Evolutionary conservation across 2,329 filamentous ascomycete species (phyloP), one percentile per base, ranked within the genome.

Genomic region (Didymella glomerata): DNA sequence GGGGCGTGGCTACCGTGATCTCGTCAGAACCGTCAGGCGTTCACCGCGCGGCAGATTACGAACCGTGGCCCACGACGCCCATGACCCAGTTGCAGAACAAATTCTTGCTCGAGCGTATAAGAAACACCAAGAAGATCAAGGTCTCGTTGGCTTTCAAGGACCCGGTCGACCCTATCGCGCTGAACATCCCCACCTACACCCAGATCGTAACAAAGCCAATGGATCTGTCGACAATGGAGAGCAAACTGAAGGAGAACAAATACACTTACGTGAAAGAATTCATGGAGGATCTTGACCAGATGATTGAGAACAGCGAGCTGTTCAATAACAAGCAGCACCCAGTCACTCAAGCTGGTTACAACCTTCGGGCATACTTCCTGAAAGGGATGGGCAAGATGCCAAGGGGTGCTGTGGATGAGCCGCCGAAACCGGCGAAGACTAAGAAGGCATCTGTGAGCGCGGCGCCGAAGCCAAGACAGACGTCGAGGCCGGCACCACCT

Each of bases 281-380:
- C 72, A 87, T 88, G 67, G 81, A 83, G 45, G 93, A 97, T 69
- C 84, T 97, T 50, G 81, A 88, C 30, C 83, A 93, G 53, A 90
- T 99, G 75, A 86, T 94, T 62, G 81, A 88, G 59, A 99, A 99
- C 75, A 88, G 90, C 0, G 75, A 89, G 36, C 80, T 82, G 0
- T 99, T 97, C 84, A 99, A 99, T 74, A 93, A 94, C 14, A 80
- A 85, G 0, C 80, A 85, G 5, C 93, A 98, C 70, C 80, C 86
- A 0, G 87, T 98, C 47, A 90, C 93, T 0, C 80, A 82, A 42
- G 85, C 89, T 54, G 89, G 89, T 16, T 84, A 87, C 63, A 85
- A 83, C 52, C 82, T 89, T 74, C 81, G 84, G 54, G 81, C 80
- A 10, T 85, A 84, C 52, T 88, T 89, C 69, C 78, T 86, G 38